A percentile compares a stretch with the other conserved stretches of the same genome.
Conservation (phyloP, 2,329 filamentous ascomycete genomes). For the Chalara sp. region DNA sequence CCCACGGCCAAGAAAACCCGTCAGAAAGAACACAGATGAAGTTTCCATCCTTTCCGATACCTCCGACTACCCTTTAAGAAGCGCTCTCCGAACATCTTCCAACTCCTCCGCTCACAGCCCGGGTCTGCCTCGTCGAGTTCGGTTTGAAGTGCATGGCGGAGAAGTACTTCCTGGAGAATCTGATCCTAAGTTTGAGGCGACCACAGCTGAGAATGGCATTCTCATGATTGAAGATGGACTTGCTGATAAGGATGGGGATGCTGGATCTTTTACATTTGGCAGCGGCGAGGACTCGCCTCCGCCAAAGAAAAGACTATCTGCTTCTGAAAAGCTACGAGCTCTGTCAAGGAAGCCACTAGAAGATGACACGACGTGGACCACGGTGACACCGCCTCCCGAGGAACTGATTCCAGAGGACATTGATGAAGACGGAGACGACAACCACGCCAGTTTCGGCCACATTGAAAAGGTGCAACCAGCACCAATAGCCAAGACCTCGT, state of each 20-base stretch:
- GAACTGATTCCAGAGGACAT: background rate
- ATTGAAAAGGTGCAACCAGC: background rate
- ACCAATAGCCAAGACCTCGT: background rate
- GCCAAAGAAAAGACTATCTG: constrained; percentile 42
- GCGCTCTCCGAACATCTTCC: constrained; percentile 50
- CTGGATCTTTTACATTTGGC: constrained; percentile 24
- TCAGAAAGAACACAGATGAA: constrained; percentile 26
- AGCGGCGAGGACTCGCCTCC: constrained; percentile 34
- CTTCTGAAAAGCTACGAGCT: constrained; percentile 46
- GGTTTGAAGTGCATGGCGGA: constrained; percentile 53
- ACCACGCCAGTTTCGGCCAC: background rate
- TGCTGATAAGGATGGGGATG: constrained; percentile 25
- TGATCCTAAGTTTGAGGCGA: constrained; percentile 26
- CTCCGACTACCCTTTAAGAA: constrained; percentile 44
- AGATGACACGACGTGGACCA: constrained; percentile 31
- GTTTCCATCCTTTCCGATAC: constrained; percentile 44
- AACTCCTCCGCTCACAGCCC: constrained; percentile 36
- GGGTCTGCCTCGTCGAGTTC: constrained; percentile 53
- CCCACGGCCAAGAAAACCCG: constrained; percentile 16
- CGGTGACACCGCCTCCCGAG: constrained; percentile 12
- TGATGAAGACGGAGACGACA: background rate
- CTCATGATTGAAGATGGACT: constrained; percentile 4
- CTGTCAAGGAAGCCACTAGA: constrained; percentile 45
- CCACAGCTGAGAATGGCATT: constrained; percentile 9
- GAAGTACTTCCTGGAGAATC: constrained; percentile 55